These are phyloP conservation scores for Phragmites australis DNA, from an alignment of 176 grass and related monocot species.

Conservation along the genomic window DNA sequence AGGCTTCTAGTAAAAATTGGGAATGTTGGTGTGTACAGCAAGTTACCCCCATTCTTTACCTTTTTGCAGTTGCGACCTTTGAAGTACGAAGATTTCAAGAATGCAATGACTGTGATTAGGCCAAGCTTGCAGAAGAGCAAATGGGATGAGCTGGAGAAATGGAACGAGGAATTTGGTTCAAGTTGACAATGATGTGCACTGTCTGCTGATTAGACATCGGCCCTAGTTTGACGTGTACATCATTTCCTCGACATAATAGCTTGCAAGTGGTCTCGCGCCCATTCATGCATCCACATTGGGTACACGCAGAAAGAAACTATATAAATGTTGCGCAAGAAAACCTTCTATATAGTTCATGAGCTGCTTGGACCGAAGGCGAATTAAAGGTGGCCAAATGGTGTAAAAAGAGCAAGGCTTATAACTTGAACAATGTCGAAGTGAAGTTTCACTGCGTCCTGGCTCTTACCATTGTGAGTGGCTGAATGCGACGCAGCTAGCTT, in stretches of 20 bases:
- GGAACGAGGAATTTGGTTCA: conserved; percentile 90
- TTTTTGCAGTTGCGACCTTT: conserved; percentile 61
- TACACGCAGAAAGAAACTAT: neutral
- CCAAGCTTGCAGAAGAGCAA: conserved; percentile 93
- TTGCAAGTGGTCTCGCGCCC: neutral
- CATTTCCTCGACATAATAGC: neutral
- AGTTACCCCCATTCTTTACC: neutral
- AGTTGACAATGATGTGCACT: conserved; percentile 31
- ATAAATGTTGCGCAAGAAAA: conserved; percentile 1
- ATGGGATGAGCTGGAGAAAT: conserved; percentile 86
- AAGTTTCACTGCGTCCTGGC: neutral
- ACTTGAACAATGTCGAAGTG: neutral
- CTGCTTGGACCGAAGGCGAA: no score
- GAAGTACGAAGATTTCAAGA: conserved; percentile 75
- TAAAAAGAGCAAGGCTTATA: neutral
- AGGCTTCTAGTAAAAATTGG: neutral
- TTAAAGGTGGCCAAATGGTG: neutral
- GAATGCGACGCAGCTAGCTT: neutral
- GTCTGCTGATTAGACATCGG: neutral
- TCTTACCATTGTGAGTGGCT: neutral
- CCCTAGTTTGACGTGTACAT: neutral
- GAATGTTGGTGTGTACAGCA: neutral
- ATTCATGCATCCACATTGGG: neutral
- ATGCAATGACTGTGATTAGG: conserved; percentile 67
- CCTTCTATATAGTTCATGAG: neutral